Conservation (phyloP, 139 green algal genomes). For the Coelastrella sp. region DNA sequence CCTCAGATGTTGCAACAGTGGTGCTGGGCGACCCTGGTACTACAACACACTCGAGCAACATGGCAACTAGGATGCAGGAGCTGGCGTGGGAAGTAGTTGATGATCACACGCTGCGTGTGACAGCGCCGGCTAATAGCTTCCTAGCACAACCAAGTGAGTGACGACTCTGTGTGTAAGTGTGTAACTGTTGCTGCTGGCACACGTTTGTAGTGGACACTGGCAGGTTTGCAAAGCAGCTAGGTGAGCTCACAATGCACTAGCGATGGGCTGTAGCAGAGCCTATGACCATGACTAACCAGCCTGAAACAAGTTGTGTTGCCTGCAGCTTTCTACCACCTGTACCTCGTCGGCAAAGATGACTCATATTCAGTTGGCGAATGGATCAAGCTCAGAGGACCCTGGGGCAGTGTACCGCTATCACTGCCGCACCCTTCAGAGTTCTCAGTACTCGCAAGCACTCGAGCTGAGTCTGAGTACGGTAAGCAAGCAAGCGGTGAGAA, state of each 20-base stretch:
- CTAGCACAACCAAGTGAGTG: slow-evolving; percentile 14
- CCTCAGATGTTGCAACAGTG: background rate
- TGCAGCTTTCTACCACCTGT: slow-evolving; percentile 35
- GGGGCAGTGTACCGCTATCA: background rate
- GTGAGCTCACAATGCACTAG: too few relatives aligned
- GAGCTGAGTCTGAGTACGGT: background rate
- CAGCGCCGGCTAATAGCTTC: slow-evolving; percentile 21
- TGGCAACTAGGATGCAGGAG: slow-evolving; percentile 1
- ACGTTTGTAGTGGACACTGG: too few relatives aligned
- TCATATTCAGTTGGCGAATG: background rate
- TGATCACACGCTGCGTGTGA: background rate
- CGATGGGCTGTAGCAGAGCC: too few relatives aligned
- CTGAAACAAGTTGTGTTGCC: too few relatives aligned
- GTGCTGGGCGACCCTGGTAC: slow-evolving; percentile 1
- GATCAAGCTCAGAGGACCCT: slow-evolving; percentile 29
- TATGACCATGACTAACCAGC: background rate
- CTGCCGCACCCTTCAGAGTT: slow-evolving; percentile 21
- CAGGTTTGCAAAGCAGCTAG: too few relatives aligned
- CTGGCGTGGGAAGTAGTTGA: background rate
- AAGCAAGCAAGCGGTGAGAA: background rate
- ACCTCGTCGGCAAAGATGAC: background rate
- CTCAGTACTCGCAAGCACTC: background rate
- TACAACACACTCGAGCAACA: slow-evolving; percentile 38
- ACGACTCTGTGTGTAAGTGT: background rate
- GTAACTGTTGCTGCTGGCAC: too few relatives aligned